Conservation (phyloP, 2,329 filamentous ascomycete genomes). For the Paracamarosporium sp. region DNA sequence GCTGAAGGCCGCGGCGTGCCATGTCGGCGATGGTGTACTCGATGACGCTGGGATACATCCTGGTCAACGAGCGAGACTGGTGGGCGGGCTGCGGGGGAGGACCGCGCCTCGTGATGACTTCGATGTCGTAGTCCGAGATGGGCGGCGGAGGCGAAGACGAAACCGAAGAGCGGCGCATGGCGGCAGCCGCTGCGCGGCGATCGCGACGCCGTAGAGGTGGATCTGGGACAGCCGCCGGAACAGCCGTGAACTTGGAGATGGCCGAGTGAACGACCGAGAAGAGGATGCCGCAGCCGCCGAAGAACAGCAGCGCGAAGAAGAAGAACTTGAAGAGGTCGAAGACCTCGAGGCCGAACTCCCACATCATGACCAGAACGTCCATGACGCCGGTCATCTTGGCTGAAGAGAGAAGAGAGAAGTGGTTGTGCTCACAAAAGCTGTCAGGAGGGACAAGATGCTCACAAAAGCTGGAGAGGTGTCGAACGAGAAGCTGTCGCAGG, state of each 20-base stretch:
- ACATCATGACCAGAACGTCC: not conserved
- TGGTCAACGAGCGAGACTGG: not conserved
- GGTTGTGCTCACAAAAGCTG: slow-evolving; percentile 6
- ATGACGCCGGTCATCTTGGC: not conserved
- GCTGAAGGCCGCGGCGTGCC: not conserved
- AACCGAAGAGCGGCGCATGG: not conserved
- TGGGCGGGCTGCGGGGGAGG: not conserved
- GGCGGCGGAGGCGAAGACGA: not conserved
- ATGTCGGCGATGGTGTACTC: not conserved
- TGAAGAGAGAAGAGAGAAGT: not conserved
- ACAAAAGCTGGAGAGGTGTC: not conserved
- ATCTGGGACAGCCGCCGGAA: not conserved
- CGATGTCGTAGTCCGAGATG: not conserved
- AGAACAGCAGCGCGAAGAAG: not conserved
- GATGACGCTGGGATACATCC: not conserved
- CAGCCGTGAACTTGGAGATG: not conserved
- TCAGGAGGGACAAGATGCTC: not conserved
- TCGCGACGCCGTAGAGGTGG: not conserved
- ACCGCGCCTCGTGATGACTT: not conserved
- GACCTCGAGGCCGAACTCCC: not conserved
- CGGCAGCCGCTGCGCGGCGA: not conserved
- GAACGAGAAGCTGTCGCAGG: not conserved
- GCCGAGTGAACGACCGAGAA: not conserved
- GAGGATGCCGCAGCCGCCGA: not conserved
- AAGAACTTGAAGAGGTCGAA: not conserved